Percentiles rank a stretch among this genome's conserved stretches.
Conservation (phyloP, 306 rosid species). For the Cicer chorassanicum region DNA sequence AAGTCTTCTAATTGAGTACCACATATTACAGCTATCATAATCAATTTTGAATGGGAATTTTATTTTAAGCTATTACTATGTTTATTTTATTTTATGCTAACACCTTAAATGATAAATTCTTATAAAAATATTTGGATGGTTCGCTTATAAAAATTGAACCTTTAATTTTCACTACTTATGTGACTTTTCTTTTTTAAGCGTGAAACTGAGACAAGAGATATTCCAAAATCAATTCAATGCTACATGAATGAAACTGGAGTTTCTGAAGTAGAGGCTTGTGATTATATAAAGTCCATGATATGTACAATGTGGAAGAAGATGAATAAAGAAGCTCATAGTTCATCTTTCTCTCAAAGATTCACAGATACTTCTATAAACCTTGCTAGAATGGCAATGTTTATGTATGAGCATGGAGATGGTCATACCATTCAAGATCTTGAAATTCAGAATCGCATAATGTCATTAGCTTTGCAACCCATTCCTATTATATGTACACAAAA, state of each 20-base stretch:
- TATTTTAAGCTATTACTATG: no score
- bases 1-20: no score
- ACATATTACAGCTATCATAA: no score
- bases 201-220: conserved; percentile 34
- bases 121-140: no score
- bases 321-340: background rate
- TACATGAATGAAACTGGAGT: conserved; percentile 39
- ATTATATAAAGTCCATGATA: conserved; percentile 24
- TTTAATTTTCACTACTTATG: no score
- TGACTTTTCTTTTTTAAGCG: background rate
- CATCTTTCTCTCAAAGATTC: conserved; percentile 26
- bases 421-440: no score
- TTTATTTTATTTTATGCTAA: no score
- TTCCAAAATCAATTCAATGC: conserved; percentile 45
- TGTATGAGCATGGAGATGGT: background rate
- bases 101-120: no score
- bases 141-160: no score
- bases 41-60: no score
- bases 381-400: conserved; percentile 33
- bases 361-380: background rate
- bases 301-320: conserved; percentile 7
- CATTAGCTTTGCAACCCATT: conserved; percentile 20
- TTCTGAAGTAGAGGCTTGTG: conserved; percentile 36
- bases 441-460: background rate
- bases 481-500: background rate